Evolutionary conservation across 768 basidiomycete species (phyloP).

Genomic region (Termitomyces sp.): DNA sequence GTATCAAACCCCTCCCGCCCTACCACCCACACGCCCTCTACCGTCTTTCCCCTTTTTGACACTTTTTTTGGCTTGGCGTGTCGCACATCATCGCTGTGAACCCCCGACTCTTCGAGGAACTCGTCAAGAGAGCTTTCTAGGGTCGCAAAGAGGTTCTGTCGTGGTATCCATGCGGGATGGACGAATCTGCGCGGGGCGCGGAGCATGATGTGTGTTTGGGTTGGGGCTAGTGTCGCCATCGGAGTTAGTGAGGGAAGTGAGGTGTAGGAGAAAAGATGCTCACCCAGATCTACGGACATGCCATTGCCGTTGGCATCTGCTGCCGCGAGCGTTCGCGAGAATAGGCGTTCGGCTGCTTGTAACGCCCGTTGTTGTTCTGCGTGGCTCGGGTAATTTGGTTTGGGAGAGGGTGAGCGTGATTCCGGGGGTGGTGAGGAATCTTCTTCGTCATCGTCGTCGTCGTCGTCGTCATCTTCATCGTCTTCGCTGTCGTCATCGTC

Average conservation of each 20-base stretch:
- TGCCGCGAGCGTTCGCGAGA: slow-evolving; percentile 25
- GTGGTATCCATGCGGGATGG: slow-evolving; percentile 42
- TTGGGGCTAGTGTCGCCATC: slow-evolving; percentile 26
- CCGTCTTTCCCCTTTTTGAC: slow-evolving; percentile 20
- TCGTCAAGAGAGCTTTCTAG: slow-evolving; percentile 34
- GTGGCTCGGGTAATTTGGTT: slow-evolving; percentile 4
- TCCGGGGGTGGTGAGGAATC: slow-evolving; percentile 2
- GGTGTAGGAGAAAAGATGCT: neutral
- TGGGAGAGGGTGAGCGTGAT: slow-evolving; percentile 5
- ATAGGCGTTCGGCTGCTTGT: slow-evolving; percentile 25
- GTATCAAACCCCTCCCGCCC: slow-evolving; percentile 18
- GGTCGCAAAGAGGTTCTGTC: slow-evolving; percentile 32
- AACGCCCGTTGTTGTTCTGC: slow-evolving; percentile 22
- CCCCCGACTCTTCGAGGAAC: slow-evolving; percentile 32
- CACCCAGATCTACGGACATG: slow-evolving; percentile 25
- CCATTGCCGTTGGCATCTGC: slow-evolving; percentile 23
- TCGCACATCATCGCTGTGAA: neutral
- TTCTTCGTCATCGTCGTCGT: neutral
- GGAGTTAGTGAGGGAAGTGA: neutral
- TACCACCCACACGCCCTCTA: slow-evolving; percentile 47
- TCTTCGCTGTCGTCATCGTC: slow-evolving; percentile 3
- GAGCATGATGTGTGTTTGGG: slow-evolving; percentile 40
- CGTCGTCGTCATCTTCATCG: slow-evolving; percentile 8
- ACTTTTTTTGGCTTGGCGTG: neutral
- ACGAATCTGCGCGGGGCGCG: slow-evolving; percentile 41